These are phyloP conservation scores for Lomentospora prolificans DNA, from an alignment of 2,329 filamentous ascomycete genomes.

Conservation along the genomic window DNA sequence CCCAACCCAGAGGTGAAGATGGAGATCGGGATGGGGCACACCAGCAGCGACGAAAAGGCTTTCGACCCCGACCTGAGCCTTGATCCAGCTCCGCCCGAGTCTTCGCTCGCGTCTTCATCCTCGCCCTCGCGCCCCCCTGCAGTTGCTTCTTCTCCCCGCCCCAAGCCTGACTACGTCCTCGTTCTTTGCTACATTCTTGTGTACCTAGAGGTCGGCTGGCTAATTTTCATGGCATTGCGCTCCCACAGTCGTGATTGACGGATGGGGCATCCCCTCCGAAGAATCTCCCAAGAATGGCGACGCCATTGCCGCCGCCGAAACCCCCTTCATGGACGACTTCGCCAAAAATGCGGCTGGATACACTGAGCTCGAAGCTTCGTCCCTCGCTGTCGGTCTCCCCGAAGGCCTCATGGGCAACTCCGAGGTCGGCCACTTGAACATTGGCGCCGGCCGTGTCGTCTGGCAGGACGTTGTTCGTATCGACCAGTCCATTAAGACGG, in stretches of 20 bases:
- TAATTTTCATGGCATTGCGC: conserved; percentile 45
- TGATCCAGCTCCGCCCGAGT: background rate
- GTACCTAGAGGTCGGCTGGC: conserved; percentile 48
- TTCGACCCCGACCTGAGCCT: background rate
- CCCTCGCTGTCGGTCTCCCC: conserved; percentile 86
- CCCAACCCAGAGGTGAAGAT: conserved; percentile 2
- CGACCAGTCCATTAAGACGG: conserved; percentile 83
- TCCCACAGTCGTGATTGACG: conserved; percentile 87
- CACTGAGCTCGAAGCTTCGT: conserved; percentile 90
- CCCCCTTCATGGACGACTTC: conserved; percentile 90
- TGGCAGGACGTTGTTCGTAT: conserved; percentile 99
- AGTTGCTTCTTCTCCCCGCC: background rate
- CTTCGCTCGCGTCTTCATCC: background rate
- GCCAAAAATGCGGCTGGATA: conserved; percentile 74
- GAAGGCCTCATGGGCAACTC: conserved; percentile 99
- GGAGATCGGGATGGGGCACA: background rate
- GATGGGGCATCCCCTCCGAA: conserved; percentile 83
- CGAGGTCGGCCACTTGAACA: conserved; percentile 97
- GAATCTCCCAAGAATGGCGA: conserved; percentile 81
- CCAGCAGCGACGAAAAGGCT: background rate
- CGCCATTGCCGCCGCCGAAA: conserved; percentile 88
- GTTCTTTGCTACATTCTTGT: conserved; percentile 41
- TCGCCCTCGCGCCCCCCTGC: background rate
- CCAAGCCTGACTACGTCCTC: conserved; percentile 28
- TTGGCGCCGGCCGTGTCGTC: conserved; percentile 91